Evolutionary conservation across 2,329 filamentous ascomycete genomes (phyloP), one percentile per base, ranked within the genome.

Genomic region (Chaetomiaceae sp.): DNA sequence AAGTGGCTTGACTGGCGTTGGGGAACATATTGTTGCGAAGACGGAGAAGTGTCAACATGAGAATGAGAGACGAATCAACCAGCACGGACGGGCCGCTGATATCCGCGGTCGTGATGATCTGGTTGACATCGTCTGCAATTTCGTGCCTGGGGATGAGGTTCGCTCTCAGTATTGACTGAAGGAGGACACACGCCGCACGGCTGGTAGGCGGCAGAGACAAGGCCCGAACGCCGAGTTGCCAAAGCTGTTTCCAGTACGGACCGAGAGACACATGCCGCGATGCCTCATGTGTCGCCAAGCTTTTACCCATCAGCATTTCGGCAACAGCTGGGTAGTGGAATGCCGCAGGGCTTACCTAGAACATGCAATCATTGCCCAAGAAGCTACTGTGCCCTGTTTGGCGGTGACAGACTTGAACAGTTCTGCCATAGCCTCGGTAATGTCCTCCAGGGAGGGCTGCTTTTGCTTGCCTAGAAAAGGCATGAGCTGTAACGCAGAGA

Each of bases 281-380:
- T 37, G 60, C 55, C 23, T 59, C 56, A 56, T 78, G 73, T 41
- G 70, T 60, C 25, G 76, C 71, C 60, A 78, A 74, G 58, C 76
- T 79, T 56, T 6, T 43, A n/a, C 48, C 4, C 19, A 27, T 59
- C 55, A 54, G 53, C 30, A 23, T 7, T 19, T 25, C 7, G 20
- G 10, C 3, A 16, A 3, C 57, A 48, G 12, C 10, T 33, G 14
- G 14, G 2, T 33, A 33, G 2, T 33, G 12, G 12, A 33, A 45
- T 23, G 20, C 21, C 1, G 9, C 2, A 5, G 9, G 19, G 20
- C 76, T 63, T 71, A 91, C 89, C 87, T 88, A 55, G 88, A 76
- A 63, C 89, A 81, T n/a, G 84, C 85, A 46, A 96, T 67, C 73
- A 95, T 82, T 16, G 89, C 85, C 93, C 93, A 99, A 0, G 84